Evolutionary conservation across 768 basidiomycete species (phyloP), one percentile per base, ranked within the genome.

Genomic region (Pisolithus marmoratus): DNA sequence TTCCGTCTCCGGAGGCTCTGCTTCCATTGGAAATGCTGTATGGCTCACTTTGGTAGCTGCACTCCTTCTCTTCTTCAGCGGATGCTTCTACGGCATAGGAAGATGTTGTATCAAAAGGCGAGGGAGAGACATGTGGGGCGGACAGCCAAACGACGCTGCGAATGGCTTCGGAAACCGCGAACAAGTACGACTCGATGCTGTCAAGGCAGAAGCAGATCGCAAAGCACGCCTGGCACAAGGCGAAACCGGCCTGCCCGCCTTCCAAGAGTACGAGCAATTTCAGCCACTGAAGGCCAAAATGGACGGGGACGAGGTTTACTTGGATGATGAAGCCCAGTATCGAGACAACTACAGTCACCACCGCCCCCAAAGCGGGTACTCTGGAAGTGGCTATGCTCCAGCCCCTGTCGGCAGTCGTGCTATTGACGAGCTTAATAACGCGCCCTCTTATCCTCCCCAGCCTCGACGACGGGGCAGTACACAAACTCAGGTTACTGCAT

Each of bases 41-140:
- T 97, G 94, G 94, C 72, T 97, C 43, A 92, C 90, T 2, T 80
- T 97, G 31, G 86, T 82, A 2, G 90, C 91, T 1, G 93, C 87
- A 80, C 23, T 94, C 17, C 73, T 94, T 19, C 75, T 97, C 40
- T 91, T 94, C 77, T 87, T 96, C 68, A 86, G 88, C 42, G 90
- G 92, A 12, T 95, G 92, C 66, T 85, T 92, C 73, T 95, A 83
- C 63, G 79, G 84, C 2, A 60, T 92, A 38, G 94, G 94, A 15
- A 77, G 88, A 53, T 94, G 93, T 58, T 95, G 93, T 63, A 77
- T 92, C n/a, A 74, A 71, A 31, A 78, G 79, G 26, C 78, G 83
- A 46, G 64, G 67, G 27, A 68, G 67, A 42, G 72, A 73, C 31
- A 72, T 72, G 59, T 71, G 72, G 45, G 71, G 61, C 15, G 68